These are phyloP conservation scores for Strobilomyces confusus DNA, from an alignment of 768 basidiomycete genomes.

Conservation along the genomic window DNA sequence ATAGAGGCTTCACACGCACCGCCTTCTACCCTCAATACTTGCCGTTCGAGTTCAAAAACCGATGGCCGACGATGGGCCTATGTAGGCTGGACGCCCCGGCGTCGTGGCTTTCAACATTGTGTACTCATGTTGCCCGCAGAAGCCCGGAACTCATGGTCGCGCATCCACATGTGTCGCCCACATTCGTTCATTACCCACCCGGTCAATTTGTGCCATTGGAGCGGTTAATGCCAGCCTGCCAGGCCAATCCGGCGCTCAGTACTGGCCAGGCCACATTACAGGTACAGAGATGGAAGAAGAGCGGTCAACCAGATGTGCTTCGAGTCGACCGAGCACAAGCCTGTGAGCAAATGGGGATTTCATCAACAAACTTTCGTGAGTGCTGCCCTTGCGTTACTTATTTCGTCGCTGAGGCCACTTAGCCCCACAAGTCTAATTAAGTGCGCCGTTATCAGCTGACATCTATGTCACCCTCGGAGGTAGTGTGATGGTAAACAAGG, in stretches of 20 bases:
- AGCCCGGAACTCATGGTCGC: background rate
- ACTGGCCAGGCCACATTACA: background rate
- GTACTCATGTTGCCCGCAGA: background rate
- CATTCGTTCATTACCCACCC: background rate
- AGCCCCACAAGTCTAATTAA: background rate
- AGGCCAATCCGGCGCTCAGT: background rate
- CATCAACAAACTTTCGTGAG: background rate
- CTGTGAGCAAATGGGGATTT: background rate
- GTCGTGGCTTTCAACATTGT: background rate
- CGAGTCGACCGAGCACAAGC: background rate
- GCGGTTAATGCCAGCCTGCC: constrained; percentile 1
- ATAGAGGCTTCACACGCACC: background rate
- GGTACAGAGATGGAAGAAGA: background rate
- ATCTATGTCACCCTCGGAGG: background rate
- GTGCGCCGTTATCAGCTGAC: background rate
- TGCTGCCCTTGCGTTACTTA: background rate
- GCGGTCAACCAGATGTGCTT: background rate
- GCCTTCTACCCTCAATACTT: background rate
- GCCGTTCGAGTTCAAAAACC: background rate
- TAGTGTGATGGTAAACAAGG: background rate
- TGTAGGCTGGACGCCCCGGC: background rate
- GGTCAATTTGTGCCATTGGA: background rate
- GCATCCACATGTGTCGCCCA: background rate
- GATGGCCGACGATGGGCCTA: background rate
- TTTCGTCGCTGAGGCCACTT: background rate